Percentiles rank a stretch among this genome's conserved stretches.
Evolutionary conservation across 2,329 filamentous ascomycete genomes (phyloP).

Genomic region (Fusarium sambucinum): DNA sequence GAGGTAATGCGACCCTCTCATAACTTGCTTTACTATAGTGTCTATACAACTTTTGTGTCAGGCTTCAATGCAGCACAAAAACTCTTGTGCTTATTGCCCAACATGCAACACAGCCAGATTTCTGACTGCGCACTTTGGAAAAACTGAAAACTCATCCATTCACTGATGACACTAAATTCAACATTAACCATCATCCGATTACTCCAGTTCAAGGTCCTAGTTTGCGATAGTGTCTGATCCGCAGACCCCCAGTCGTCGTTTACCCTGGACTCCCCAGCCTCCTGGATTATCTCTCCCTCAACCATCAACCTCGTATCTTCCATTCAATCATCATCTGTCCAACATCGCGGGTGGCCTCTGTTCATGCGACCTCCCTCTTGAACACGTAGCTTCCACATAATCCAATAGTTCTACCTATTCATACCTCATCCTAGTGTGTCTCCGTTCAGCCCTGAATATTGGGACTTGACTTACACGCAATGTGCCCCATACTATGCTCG

Average conservation of each 20-base stretch:
- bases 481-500: constrained; percentile 16
- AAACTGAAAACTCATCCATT: not conserved
- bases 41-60: not conserved
- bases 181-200: not conserved
- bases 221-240: constrained; percentile 2
- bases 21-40: not conserved
- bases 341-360: constrained; percentile 42
- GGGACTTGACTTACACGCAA: constrained; percentile 20
- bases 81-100: not conserved
- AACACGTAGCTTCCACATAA: constrained; percentile 34
- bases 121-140: not conserved
- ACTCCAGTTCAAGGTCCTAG: not conserved
- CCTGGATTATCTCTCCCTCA: constrained; percentile 37
- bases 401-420: constrained; percentile 12
- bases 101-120: not conserved
- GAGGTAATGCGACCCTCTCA: constrained; percentile 7
- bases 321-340: constrained; percentile 31
- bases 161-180: not conserved
- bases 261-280: constrained; percentile 46
- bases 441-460: not conserved
- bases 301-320: constrained; percentile 24
- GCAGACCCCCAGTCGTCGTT: constrained; percentile 17
- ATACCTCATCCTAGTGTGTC: not conserved
- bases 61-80: constrained; percentile 17
- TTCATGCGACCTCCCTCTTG: constrained; percentile 43